These are phyloP conservation scores for Samsoniella hepiali DNA, from an alignment of 2,329 filamentous ascomycete genomes.

Conservation along the genomic window DNA sequence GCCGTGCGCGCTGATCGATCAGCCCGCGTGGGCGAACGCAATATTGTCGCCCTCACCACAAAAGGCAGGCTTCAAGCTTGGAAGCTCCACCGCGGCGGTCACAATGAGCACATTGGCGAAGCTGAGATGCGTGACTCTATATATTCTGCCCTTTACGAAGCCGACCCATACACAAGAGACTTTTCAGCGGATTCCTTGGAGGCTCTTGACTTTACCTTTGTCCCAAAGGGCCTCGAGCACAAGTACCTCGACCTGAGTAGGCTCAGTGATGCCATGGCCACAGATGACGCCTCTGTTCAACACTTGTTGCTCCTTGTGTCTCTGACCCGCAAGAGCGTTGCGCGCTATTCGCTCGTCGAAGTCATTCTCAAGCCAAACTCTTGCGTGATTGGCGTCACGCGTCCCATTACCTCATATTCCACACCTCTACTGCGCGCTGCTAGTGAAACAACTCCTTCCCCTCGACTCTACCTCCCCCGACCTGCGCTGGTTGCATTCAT, in stretches of 20 bases:
- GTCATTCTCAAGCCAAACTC: constrained; percentile 55
- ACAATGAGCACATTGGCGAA: constrained; percentile 70
- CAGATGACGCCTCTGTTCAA: constrained; percentile 50
- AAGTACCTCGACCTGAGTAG: constrained; percentile 51
- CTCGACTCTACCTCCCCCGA: constrained; percentile 72
- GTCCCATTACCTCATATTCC: constrained; percentile 64
- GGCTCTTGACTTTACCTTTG: constrained; percentile 76
- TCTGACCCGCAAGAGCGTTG: constrained; percentile 48
- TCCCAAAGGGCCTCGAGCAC: constrained; percentile 49
- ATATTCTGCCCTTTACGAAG: constrained; percentile 56
- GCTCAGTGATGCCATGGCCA: constrained; percentile 47
- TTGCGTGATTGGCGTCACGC: constrained; percentile 60
- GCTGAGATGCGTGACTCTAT: constrained; percentile 67
- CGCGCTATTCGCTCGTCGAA: constrained; percentile 75
- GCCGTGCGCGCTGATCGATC: constrained; percentile 74
- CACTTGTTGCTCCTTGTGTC: constrained; percentile 62
- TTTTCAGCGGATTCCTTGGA: constrained; percentile 61
- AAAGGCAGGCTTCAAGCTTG: constrained; percentile 79
- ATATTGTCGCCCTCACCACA: constrained; percentile 74
- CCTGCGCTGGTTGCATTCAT: constrained; percentile 79
- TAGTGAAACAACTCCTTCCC: constrained; percentile 40
- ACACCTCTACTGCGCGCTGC: constrained; percentile 45
- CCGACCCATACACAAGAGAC: constrained; percentile 46
- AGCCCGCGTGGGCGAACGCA: constrained; percentile 74
- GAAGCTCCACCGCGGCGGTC: constrained; percentile 85